A percentile compares a stretch with the other conserved stretches of the same genome.
Evolutionary conservation across 2,329 filamentous ascomycete genomes (phyloP).

Genomic region (Rhynchosporium graminicola): DNA sequence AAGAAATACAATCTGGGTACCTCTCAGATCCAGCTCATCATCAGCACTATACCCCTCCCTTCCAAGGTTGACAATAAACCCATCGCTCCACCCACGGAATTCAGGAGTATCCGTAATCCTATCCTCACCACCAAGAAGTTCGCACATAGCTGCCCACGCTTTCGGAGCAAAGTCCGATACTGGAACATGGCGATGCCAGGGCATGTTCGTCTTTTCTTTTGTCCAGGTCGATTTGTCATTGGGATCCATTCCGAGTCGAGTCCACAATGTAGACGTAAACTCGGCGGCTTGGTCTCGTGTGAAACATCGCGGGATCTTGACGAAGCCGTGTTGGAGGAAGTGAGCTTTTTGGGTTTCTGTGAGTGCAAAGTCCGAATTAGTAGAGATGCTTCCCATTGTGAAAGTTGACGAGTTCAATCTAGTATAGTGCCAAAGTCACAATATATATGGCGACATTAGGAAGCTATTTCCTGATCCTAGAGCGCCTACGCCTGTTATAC

Average conservation of each 20-base stretch:
- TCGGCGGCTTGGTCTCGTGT: constrained; percentile 49
- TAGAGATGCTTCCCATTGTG: constrained; percentile 21
- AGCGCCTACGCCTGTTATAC: background rate
- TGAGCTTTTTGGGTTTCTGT: constrained; percentile 51
- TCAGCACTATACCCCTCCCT: constrained; percentile 53
- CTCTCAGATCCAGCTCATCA: constrained; percentile 48
- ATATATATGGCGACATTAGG: too few relatives aligned
- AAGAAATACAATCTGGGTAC: constrained; percentile 8
- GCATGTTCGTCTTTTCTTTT: constrained; percentile 65
- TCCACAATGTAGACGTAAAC: constrained; percentile 58
- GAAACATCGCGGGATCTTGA: constrained; percentile 56
- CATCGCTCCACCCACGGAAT: constrained; percentile 63
- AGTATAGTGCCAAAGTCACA: too few relatives aligned
- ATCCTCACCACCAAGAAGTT: constrained; percentile 65
- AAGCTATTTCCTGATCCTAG: background rate
- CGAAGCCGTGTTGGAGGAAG: constrained; percentile 57
- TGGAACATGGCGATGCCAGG: constrained; percentile 55
- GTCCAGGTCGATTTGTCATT: constrained; percentile 66
- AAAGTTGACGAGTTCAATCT: background rate
- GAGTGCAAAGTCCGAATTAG: constrained; percentile 32
- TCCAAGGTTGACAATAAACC: constrained; percentile 70
- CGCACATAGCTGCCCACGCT: constrained; percentile 66
- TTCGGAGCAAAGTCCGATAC: constrained; percentile 60
- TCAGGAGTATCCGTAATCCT: constrained; percentile 45
- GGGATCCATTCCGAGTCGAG: constrained; percentile 63